Percentiles rank a stretch among this genome's conserved stretches.
Conservation (phyloP, 176 grass and related monocot species). For the Avena sativa region DNA sequence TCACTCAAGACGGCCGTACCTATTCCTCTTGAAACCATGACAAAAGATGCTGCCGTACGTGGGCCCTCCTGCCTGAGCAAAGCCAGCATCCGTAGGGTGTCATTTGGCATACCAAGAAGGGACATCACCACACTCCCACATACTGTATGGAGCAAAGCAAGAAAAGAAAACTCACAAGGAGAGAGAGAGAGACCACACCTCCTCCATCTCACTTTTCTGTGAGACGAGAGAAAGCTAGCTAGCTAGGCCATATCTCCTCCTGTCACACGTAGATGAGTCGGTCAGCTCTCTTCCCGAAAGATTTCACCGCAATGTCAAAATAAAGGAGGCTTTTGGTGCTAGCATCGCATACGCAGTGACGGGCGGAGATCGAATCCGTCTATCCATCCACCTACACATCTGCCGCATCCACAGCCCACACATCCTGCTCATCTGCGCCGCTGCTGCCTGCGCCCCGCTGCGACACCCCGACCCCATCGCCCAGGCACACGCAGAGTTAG, state of each 20-base stretch:
- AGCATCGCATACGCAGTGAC: not conserved
- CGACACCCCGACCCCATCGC: constrained; percentile 31
- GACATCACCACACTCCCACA: constrained; percentile 18
- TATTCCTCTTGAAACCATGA: not conserved
- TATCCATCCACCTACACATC: not conserved
- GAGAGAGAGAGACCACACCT: constrained; percentile 12
- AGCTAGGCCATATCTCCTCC: not conserved
- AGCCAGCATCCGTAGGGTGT: constrained; percentile 28
- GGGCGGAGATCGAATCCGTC: constrained; percentile 11
- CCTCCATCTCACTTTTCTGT: constrained; percentile 38
- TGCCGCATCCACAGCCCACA: constrained; percentile 17
- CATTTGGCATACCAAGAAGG: constrained; percentile 49
- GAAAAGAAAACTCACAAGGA: not conserved
- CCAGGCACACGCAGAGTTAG: constrained; percentile 12
- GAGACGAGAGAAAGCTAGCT: constrained; percentile 16
- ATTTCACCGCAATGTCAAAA: constrained; percentile 32
- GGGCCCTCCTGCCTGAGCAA: not conserved
- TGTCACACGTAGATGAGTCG: constrained; percentile 20
- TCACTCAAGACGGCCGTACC: too few species aligned
- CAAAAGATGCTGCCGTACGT: not conserved
- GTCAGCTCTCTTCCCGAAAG: not conserved
- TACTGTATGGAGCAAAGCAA: constrained; percentile 28
- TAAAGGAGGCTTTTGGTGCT: constrained; percentile 54
- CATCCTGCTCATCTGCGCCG: not conserved
- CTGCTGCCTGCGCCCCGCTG: constrained; percentile 26